These are phyloP conservation scores for Rhododendron vialii DNA, from an alignment of 148 eudicot species.

Conservation along the genomic window DNA sequence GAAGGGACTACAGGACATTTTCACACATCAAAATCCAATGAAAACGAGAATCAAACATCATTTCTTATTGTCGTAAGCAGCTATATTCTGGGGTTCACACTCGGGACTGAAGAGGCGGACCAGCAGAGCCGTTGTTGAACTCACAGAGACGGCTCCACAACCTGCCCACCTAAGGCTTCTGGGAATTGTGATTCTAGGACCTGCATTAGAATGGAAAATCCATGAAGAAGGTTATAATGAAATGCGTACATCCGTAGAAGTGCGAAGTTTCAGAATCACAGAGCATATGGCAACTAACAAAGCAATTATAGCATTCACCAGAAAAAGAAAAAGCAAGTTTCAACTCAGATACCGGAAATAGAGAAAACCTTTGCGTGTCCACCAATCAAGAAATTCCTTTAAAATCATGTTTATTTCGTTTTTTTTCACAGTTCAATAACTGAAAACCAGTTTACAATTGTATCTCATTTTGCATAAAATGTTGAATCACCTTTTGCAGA, in stretches of 20 bases:
- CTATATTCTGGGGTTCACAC: slow-evolving; percentile 94
- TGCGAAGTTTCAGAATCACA: not conserved
- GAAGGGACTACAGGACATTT: not conserved
- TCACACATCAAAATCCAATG: not conserved
- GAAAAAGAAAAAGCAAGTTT: not conserved
- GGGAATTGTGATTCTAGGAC: slow-evolving; percentile 76
- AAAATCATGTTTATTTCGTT: not conserved
- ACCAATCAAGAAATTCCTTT: not conserved
- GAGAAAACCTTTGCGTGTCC: not conserved
- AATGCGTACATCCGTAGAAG: not conserved
- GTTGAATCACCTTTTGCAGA: not conserved
- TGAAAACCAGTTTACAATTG: not conserved
- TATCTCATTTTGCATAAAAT: not conserved
- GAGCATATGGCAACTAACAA: not conserved
- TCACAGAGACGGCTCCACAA: slow-evolving; percentile 64
- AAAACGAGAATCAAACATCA: slow-evolving; percentile 8
- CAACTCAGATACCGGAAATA: not conserved
- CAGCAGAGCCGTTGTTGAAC: slow-evolving; percentile 67
- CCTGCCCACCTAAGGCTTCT: slow-evolving; percentile 92
- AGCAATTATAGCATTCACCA: not conserved
- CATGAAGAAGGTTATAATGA: not conserved
- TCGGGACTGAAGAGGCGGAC: slow-evolving; percentile 87
- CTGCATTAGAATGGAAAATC: slow-evolving; percentile 26
- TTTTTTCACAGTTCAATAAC: not conserved
- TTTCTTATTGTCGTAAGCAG: slow-evolving; percentile 62